Base-by-base conservation (phyloP, 306 rosid genomes). In the Cucumis hystrix region DNA sequence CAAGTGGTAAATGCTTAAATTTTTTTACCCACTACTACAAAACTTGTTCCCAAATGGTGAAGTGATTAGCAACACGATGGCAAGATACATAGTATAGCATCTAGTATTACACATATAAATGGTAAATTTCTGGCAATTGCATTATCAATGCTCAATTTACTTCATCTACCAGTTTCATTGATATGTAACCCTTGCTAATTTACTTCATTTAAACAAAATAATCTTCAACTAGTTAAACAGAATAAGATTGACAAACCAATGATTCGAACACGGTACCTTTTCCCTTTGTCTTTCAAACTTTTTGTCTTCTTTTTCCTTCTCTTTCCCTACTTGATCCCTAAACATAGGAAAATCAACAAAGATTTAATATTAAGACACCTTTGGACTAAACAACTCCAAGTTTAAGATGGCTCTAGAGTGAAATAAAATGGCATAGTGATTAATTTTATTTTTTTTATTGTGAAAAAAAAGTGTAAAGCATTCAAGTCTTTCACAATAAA, bases 241-340 rank as follows among this genome's bases (percentile, higher is more conserved):
- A 18, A 73, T 23, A 21, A 68, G 76, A 71, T n/a, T 21, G 14
- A 56, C 8, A 67, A 59, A 79, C 0, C 72, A 78, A 49, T 7
- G 23, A 9, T 76, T 45, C 30, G 33, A 70, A 75, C 17, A 57
- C n/a, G 25, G 21, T 76, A 94, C 98, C 98, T 87, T 92, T 81
- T 89, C 92, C 81, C 81, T 83, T 85, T 87, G 82, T 80, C 86
- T 82, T 75, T 87, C 88, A 37, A 78, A 7, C 39, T 21, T 70
- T 52, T 79, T 84, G 73, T 84, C 87, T 84, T 83, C 88, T 43
- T 71, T 82, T 59, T 80, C 87, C 72, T 55, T 86, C 59, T 65
- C 83, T 78, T 86, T 74, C 15, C 15, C 56, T 60, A 55, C 54
- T 83, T 79, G 83, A 76, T 85, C 85, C 83, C 97, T 90, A 43